phyloP scores from a whole-genome alignment of 257 asterid genomes.

The Solanum tacnaense region DNA sequence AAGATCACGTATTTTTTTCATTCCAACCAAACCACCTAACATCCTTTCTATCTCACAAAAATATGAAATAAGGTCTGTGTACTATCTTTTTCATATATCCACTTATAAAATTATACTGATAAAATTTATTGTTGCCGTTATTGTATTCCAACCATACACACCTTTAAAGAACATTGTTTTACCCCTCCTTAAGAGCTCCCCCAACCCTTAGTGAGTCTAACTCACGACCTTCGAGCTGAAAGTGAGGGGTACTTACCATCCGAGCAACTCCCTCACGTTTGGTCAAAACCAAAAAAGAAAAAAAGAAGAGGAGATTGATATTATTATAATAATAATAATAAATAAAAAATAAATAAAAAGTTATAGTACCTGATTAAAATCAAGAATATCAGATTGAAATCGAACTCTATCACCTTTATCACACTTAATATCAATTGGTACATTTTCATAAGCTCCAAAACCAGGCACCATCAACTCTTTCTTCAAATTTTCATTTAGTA shows the following conservation, averaged over 20 bases:
- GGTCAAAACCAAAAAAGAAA: background rate
- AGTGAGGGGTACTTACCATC: no score
- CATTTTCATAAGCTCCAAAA: constrained; percentile 34
- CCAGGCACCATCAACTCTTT: constrained; percentile 51
- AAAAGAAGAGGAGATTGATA: background rate
- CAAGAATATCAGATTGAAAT: constrained; percentile 71
- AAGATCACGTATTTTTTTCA: no score
- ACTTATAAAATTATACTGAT: background rate
- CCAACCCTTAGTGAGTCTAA: background rate
- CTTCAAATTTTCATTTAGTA: constrained; percentile 43
- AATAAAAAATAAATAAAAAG: background rate
- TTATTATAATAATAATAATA: background rate
- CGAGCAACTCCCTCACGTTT: background rate
- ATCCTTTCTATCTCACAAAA: background rate
- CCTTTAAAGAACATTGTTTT: background rate
- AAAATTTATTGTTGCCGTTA: background rate
- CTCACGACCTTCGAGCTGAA: background rate
- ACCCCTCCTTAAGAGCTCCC: background rate
- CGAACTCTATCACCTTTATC: constrained; percentile 89
- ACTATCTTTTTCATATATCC: background rate
- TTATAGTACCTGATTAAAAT: constrained; percentile 51
- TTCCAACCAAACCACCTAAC: background rate
- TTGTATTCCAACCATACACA: background rate
- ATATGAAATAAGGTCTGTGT: background rate
- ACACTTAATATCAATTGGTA: constrained; percentile 61